These are phyloP conservation scores for Irpex sp. DNA, from an alignment of 1,284 basidiomycete species.

Conservation along the genomic window DNA sequence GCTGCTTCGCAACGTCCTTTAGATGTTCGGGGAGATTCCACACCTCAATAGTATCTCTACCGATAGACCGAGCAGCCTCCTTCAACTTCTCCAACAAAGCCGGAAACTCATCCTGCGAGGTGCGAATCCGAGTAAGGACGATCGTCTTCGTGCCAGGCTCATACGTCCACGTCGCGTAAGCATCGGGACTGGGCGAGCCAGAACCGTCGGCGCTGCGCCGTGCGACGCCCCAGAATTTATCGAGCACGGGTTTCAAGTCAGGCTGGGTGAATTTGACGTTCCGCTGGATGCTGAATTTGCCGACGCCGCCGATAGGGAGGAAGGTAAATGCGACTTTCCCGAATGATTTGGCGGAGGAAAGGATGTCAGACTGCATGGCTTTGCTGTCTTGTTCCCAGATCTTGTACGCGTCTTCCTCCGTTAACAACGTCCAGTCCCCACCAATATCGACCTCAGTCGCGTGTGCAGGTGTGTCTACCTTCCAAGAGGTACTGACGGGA, in stretches of 20 bases:
- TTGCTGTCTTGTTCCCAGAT: constrained; percentile 21
- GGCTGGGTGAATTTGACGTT: constrained; percentile 16
- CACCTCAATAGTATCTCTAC: constrained; percentile 44
- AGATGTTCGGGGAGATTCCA: constrained; percentile 49
- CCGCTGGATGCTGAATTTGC: constrained; percentile 35
- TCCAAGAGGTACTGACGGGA: constrained; percentile 43
- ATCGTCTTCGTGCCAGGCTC: constrained; percentile 39
- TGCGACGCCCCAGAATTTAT: constrained; percentile 36
- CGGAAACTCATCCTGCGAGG: constrained; percentile 32
- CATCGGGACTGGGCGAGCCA: not conserved
- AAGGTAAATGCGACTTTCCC: constrained; percentile 34
- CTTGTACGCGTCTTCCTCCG: constrained; percentile 16
- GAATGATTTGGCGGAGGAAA: constrained; percentile 2
- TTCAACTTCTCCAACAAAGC: constrained; percentile 36
- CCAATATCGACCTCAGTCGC: too few relatives aligned
- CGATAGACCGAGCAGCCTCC: constrained; percentile 34
- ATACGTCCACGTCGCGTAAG: constrained; percentile 54
- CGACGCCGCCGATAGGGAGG: constrained; percentile 43
- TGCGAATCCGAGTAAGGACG: constrained; percentile 48
- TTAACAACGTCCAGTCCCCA: constrained; percentile 15
- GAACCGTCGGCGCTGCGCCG: constrained; percentile 5
- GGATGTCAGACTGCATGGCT: constrained; percentile 20
- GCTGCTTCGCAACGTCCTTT: constrained; percentile 25
- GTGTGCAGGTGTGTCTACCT: constrained; percentile 7
- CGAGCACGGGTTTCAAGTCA: constrained; percentile 11